Evolutionary conservation across 2,329 filamentous ascomycete species (phyloP), one percentile per base, ranked within the genome.

Genomic region (Thelonectria discophora): DNA sequence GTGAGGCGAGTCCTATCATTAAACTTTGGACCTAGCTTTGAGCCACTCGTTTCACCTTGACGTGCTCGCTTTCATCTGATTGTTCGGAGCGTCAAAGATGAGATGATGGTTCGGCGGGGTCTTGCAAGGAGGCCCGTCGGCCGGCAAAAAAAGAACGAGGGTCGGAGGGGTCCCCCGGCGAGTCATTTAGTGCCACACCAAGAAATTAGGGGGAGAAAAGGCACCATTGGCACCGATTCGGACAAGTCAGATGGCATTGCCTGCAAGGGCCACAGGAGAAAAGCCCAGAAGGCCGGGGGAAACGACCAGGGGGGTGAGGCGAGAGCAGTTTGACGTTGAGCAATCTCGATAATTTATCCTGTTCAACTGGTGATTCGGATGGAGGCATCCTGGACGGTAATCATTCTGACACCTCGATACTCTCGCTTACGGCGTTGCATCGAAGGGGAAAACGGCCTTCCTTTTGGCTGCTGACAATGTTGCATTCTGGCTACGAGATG

Each of bases 1-100:
- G 34, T 39, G 43, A 50, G n/a, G 20, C 43, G 47, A 34, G 49
- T 46, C 56, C 43, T 45, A 18, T 17, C 18, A 15, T 47, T 47
- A 30, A 43, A 30, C 50, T 17, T 20, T 20, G n/a, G n/a, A 5
- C 34, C 39, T 30, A 24, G 24, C 15, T 21, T 17, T 47, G 13
- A 30, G 24, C 45, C 21, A 32, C 56, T 2, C 42, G 56, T 59
- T 59, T 59, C 56, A 59, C 32, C 42, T 59, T 53, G 45, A 56
- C 34, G 49, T 47, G 24, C 45, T 37, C 15, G 11, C 34, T 37
- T 37, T 37, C 34, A 37, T 37, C 45, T 47, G 21, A 27, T 21
- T 30, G 27, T 30, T 30, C 5, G 27, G 8, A 30, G 27, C 27
- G 45, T 30, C 15, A 27, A 47, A 47, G 45, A 47, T 30, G 45